These are phyloP conservation scores for Metschnikowia drakensbergensis DNA, from an alignment of 805 yeast species.

Conservation along the genomic window DNA sequence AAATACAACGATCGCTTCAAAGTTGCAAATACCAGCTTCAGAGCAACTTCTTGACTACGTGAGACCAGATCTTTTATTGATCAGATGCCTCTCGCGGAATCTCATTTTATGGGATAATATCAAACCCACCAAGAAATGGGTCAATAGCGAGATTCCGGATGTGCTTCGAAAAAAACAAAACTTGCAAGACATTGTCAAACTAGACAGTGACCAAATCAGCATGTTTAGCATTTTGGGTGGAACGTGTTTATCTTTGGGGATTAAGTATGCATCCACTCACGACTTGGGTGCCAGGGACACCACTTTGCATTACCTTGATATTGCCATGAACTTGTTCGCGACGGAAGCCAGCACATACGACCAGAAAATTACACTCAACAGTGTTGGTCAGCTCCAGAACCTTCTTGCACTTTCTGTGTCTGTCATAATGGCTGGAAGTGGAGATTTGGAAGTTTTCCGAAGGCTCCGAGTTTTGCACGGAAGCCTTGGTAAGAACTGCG, in stretches of 20 bases:
- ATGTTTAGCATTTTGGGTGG: slow-evolving; percentile 72
- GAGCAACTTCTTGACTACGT: slow-evolving; percentile 60
- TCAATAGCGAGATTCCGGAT: slow-evolving; percentile 52
- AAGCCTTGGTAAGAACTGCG: slow-evolving; percentile 40
- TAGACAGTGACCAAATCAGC: slow-evolving; percentile 61
- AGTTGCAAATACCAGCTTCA: slow-evolving; percentile 57
- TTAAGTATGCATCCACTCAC: slow-evolving; percentile 71
- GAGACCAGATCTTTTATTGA: slow-evolving; percentile 72
- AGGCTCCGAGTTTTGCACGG: slow-evolving; percentile 70
- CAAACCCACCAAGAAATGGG: slow-evolving; percentile 50
- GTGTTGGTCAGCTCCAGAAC: slow-evolving; percentile 55
- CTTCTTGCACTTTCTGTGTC: slow-evolving; percentile 62
- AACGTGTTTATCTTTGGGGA: slow-evolving; percentile 64
- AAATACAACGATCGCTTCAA: slow-evolving; percentile 55
- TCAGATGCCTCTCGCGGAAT: slow-evolving; percentile 60
- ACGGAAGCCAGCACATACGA: slow-evolving; percentile 51
- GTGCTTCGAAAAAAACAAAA: slow-evolving; percentile 33
- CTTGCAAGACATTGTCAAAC: slow-evolving; percentile 17
- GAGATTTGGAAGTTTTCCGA: slow-evolving; percentile 75
- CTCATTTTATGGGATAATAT: slow-evolving; percentile 71
- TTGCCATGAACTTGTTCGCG: slow-evolving; percentile 41
- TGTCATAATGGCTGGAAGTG: slow-evolving; percentile 84
- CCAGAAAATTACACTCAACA: slow-evolving; percentile 49
- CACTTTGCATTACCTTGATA: slow-evolving; percentile 52
- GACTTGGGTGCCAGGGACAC: slow-evolving; percentile 51